A percentile compares a stretch with the other conserved stretches of the same genome.
Conservation (phyloP, 129 eudicot species). For the Rutidosis leptorrhynchoides region DNA sequence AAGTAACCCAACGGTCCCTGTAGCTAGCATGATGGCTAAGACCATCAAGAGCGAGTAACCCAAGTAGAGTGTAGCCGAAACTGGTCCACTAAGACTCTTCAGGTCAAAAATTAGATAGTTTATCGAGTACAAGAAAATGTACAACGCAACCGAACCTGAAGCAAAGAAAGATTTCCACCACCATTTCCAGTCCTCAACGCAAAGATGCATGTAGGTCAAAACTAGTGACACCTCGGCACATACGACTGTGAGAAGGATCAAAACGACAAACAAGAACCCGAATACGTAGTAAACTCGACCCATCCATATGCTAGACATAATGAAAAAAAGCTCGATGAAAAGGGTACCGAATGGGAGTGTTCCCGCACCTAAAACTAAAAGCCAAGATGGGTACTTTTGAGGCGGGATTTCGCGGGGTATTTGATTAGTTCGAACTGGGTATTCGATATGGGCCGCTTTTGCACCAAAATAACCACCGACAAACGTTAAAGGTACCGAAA, state of each 20-base stretch:
- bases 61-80: constrained; percentile 42
- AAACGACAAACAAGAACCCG: constrained; percentile 56
- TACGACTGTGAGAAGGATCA: constrained; percentile 63
- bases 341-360: constrained; percentile 79
- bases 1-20: constrained; percentile 44
- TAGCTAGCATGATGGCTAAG: constrained; percentile 44
- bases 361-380: constrained; percentile 73
- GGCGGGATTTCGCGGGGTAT: constrained; percentile 73
- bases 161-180: constrained; percentile 90
- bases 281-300: constrained; percentile 73
- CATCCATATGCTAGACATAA: constrained; percentile 80
- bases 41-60: constrained; percentile 49
- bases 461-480: constrained; percentile 75
- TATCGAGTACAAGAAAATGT: constrained; percentile 41
- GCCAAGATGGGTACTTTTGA: constrained; percentile 73
- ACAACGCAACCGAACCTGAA: constrained; percentile 62
- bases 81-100: constrained; percentile 46
- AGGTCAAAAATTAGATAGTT: constrained; percentile 40
- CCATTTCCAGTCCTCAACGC: constrained; percentile 82
- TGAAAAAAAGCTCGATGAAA: constrained; percentile 75
- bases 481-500: constrained; percentile 65
- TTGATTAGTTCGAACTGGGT: constrained; percentile 63
- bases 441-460: constrained; percentile 66
- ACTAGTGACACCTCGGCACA: constrained; percentile 76
- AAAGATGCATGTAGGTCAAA: constrained; percentile 73